Base-by-base conservation (phyloP, 2,329 filamentous ascomycete genomes). In the Colletotrichum godetiae region DNA sequence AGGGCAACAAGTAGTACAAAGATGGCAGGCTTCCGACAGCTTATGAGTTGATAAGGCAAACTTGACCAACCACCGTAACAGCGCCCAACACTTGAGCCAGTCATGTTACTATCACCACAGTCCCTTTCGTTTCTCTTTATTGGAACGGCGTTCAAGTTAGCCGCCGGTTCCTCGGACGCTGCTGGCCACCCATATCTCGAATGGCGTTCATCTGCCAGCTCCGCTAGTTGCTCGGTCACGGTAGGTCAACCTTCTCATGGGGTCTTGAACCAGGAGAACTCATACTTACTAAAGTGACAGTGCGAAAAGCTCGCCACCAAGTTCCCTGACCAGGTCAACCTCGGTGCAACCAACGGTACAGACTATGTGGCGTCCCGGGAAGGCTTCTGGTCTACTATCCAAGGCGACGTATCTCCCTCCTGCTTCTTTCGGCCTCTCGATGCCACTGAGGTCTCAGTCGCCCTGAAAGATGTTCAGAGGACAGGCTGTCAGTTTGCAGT, bases 401-500 rank as follows among this genome's bases (percentile, higher is more conserved):
- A 69, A 3, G 55, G 60, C 8, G 22, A 12, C 1, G 67, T 31
- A 5, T 53, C 53, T 22, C 55, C 61, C 5, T 24, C 3, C 4
- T 70, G 67, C 31, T 70, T 70, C 24, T 59, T 65, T 22, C 2
- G 3, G 0, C 60, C 60, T 1, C 8, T 0, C 1, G 53, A 5
- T 11, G 27, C 74, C 0, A 52, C 60, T 1, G 78, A 79, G 56
- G 75, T 80, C 10, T 75, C 76, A 5, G 53, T 46, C 42, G 42
- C 42, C 3, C 42, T n/a, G 1, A 46, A n/a, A 46, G 19, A n/a
- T n/a, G 19, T 46, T 3, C 42, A 10, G 15, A 46, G 2, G 6
- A 46, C 42, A 29, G 1, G 70, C 74, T 4, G 71, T 78, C 37
- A 15, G 0, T 86, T 86, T 75, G 84, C 86, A 0, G 81, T 84